These are phyloP conservation scores for Kalaharituber pfeilii DNA, from an alignment of 2,329 filamentous ascomycete genomes.

Conservation along the genomic window DNA sequence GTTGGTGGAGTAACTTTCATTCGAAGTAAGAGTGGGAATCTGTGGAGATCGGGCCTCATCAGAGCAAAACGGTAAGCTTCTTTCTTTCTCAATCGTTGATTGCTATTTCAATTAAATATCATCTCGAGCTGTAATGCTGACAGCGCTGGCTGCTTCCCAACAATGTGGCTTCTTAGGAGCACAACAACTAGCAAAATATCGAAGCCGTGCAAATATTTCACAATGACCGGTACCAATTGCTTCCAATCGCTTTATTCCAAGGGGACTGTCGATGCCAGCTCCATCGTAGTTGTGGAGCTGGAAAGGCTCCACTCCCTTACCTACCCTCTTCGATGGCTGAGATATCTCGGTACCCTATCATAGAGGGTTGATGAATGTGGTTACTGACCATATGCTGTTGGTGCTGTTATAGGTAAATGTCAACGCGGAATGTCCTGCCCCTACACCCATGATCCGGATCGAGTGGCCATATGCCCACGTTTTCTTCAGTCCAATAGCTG, in stretches of 20 bases:
- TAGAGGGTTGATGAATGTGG: conserved; percentile 26
- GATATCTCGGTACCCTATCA: background rate
- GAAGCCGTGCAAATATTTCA: conserved; percentile 52
- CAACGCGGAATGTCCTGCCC: conserved; percentile 62
- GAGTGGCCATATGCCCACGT: conserved; percentile 79
- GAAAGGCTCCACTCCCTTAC: background rate
- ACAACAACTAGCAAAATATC: conserved; percentile 42
- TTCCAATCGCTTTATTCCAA: background rate
- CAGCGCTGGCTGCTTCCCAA: background rate
- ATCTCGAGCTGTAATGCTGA: background rate
- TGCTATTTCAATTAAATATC: background rate
- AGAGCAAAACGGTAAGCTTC: conserved; percentile 55
- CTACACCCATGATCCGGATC: conserved; percentile 67
- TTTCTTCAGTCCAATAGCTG: conserved; percentile 68
- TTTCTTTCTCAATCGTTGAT: background rate
- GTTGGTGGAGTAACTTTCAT: conserved; percentile 68
- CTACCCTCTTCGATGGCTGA: background rate
- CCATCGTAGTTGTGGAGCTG: background rate
- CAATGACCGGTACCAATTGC: conserved; percentile 36
- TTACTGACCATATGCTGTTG: conserved; percentile 32
- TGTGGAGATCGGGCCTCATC: conserved; percentile 59
- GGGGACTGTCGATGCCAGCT: background rate
- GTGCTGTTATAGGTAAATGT: conserved; percentile 52
- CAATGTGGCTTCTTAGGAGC: background rate
- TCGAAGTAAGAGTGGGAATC: conserved; percentile 72